Conservation (phyloP, 2,329 filamentous ascomycete species). For the Ceratocystis huliohia region DNA sequence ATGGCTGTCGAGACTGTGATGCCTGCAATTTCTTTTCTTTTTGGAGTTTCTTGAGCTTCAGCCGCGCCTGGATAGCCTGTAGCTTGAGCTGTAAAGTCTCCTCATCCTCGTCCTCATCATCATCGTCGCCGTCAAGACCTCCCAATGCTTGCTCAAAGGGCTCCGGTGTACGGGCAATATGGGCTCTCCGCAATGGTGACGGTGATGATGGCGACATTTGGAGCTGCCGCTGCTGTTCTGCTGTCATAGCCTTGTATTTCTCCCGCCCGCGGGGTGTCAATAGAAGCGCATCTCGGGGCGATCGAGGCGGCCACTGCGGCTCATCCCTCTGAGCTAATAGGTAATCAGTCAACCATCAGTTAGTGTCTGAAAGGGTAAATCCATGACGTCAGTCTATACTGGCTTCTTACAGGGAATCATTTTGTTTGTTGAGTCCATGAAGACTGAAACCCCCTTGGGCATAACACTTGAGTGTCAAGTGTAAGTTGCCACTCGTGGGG, state of each 20-base stretch:
- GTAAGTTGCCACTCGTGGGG: neutral
- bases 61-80: slow-evolving; percentile 73
- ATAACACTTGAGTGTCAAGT: neutral
- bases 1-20: neutral
- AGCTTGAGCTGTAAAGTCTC: slow-evolving; percentile 78
- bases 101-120: slow-evolving; percentile 55
- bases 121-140: slow-evolving; percentile 29
- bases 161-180: slow-evolving; percentile 12
- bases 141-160: slow-evolving; percentile 22
- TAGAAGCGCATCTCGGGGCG: slow-evolving; percentile 50
- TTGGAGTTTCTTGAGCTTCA: slow-evolving; percentile 79
- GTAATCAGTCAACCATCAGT: neutral
- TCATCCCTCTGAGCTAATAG: slow-evolving; percentile 29
- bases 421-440: slow-evolving; percentile 19
- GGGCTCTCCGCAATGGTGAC: slow-evolving; percentile 39
- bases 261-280: slow-evolving; percentile 67
- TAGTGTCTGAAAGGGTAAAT: neutral
- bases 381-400: slow-evolving; percentile 11
- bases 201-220: slow-evolving; percentile 55
- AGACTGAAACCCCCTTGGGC: slow-evolving; percentile 18
- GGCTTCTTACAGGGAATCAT: slow-evolving; percentile 18
- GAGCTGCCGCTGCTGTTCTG: slow-evolving; percentile 37
- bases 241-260: slow-evolving; percentile 38
- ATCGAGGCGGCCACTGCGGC: slow-evolving; percentile 53
- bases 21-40: slow-evolving; percentile 31